Conservation (phyloP, 306 rosid genomes). For the Erythrophleum fordii region DNA sequence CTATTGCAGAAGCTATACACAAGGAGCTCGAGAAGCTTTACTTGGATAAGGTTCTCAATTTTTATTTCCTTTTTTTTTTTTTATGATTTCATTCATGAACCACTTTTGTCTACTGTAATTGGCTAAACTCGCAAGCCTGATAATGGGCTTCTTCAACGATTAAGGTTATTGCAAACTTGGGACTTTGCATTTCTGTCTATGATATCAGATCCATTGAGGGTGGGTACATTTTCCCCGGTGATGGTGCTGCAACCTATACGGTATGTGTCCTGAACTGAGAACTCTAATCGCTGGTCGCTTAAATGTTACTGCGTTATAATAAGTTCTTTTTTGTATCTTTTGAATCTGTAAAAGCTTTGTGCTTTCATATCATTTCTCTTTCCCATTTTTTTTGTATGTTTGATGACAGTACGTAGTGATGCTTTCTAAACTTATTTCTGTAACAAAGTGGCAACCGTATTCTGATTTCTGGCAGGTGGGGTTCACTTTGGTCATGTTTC, state of each 20-base stretch:
- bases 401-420: background rate
- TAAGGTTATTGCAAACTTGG: constrained; percentile 76
- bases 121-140: constrained; percentile 8
- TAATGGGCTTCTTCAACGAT: constrained; percentile 37
- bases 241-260: constrained; percentile 79
- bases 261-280: constrained; percentile 46
- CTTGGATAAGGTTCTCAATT: constrained; percentile 61
- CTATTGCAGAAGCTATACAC: constrained; percentile 60
- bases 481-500: constrained; percentile 71
- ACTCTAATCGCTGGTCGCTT: background rate
- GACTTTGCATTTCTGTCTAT: constrained; percentile 75
- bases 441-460: constrained; percentile 1
- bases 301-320: background rate
- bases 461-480: constrained; percentile 56
- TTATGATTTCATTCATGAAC: background rate
- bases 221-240: constrained; percentile 67
- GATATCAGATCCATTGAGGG: constrained; percentile 72
- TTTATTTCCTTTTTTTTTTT: constrained; percentile 3
- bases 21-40: constrained; percentile 76
- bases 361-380: background rate
- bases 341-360: background rate
- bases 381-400: background rate
- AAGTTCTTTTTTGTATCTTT: background rate
- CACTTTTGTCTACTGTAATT: constrained; percentile 11
- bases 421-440: background rate